Conservation (phyloP, 2,329 filamentous ascomycete genomes). For the Botrytis fabae region DNA sequence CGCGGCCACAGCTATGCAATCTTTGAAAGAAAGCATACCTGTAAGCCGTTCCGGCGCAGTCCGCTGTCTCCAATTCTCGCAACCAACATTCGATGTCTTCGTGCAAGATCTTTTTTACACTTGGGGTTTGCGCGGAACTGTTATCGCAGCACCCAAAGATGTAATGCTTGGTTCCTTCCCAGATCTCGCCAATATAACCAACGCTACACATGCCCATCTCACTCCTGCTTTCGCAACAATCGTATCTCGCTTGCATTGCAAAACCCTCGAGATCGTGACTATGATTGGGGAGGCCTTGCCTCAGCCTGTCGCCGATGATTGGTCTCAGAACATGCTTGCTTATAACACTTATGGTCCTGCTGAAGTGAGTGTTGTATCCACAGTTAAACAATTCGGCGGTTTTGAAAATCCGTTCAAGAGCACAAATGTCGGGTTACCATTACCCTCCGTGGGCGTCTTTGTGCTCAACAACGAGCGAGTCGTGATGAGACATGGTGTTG, state of each 20-base stretch:
- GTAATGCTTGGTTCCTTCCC: slow-evolving; percentile 16
- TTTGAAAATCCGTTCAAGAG: background rate
- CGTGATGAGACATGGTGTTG: slow-evolving; percentile 33
- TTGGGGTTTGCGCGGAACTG: slow-evolving; percentile 15
- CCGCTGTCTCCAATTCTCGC: slow-evolving; percentile 12
- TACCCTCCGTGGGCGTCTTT: slow-evolving; percentile 39
- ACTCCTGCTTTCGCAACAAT: slow-evolving; percentile 17
- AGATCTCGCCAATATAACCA: background rate
- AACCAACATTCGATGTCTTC: slow-evolving; percentile 18
- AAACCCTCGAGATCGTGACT: slow-evolving; percentile 11
- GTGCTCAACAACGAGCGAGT: slow-evolving; percentile 38
- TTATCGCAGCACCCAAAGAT: slow-evolving; percentile 16
- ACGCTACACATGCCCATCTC: slow-evolving; percentile 13
- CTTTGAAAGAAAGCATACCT: background rate
- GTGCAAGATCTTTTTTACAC: slow-evolving; percentile 16
- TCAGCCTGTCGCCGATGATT: background rate
- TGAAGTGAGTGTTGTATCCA: slow-evolving; percentile 27
- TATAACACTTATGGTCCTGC: slow-evolving; percentile 15
- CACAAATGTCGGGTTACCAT: slow-evolving; percentile 2
- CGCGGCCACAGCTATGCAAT: slow-evolving; percentile 17
- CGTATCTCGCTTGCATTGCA: background rate
- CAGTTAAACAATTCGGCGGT: slow-evolving; percentile 21
- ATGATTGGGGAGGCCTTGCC: slow-evolving; percentile 20
- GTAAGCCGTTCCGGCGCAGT: background rate
- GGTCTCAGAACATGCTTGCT: slow-evolving; percentile 34